Evolutionary conservation across 768 basidiomycete genomes (phyloP), one percentile per base, ranked within the genome.

Genomic region (Leccinum uliginosum): DNA sequence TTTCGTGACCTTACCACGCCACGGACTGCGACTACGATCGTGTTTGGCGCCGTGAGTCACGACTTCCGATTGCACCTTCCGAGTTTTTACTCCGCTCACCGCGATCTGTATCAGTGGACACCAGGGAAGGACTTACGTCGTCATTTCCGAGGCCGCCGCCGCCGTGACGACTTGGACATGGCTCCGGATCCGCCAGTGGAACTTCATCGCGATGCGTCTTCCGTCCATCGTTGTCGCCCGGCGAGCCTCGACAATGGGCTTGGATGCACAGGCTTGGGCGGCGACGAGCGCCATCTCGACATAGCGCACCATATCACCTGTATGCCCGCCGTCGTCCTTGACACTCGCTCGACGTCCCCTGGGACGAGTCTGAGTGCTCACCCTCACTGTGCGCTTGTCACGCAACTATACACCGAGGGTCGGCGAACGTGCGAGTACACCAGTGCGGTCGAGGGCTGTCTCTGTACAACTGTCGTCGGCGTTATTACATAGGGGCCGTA

Each of bases 161-260:
- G 15, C 56, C 69, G 6, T 58, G 64, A 14, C 70, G 54, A 21
- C 46, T 32, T 27, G 7, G 26, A 3, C 24, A 23, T 17, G 35
- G 7, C 0, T 4, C 12, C 8, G 11, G 23, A 0, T 32, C 19
- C 1, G 17, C 72, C 23, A 46, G 7, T 8, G 24, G 9, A 8
- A 6, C 26, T 26, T 15, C 17, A 7, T 17, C 26, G 1, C 3
- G 15, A 3, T 17, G 79, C 80, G 53, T 82, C 75, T 71, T 78
- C 76, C 0, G 70, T 76, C 84, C 84, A 86, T 6, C 67, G 75
- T 21, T 81, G 80, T 51, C 78, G 80, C 4, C 76, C 77, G 15
- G 78, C 80, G 1, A 86, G 72, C 19, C 79, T 75, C 0, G 87
- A 89, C 6, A 90, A 68, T 15, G 89, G 89, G 59, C 86, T 89